phyloP scores from a whole-genome alignment of 1,139 yeast species.

The Lodderomyces oxycetoniae region DNA sequence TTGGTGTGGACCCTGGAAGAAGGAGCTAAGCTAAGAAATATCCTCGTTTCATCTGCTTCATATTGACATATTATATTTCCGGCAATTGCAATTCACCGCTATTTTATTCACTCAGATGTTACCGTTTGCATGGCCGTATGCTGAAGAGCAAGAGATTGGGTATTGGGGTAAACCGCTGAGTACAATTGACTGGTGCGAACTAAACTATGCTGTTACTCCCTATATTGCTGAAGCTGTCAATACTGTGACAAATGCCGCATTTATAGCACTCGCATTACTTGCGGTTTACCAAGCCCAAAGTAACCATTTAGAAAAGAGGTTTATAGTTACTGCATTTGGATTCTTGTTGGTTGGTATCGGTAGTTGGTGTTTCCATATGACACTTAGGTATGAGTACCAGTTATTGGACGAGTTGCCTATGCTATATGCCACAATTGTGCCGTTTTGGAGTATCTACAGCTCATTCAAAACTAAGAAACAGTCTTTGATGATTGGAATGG shows the following conservation, averaged over 20 bases:
- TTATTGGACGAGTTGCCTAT: constrained; percentile 92
- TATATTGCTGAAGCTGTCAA: constrained; percentile 88
- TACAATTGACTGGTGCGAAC: constrained; percentile 97
- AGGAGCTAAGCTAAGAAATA: too few species aligned
- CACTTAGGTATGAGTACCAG: constrained; percentile 82
- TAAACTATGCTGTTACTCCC: constrained; percentile 79
- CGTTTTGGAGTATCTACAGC: constrained; percentile 84
- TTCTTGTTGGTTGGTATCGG: constrained; percentile 89
- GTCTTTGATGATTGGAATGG: constrained; percentile 46
- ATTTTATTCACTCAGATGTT: constrained; percentile 35
- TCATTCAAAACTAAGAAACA: constrained; percentile 44
- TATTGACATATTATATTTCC: too few species aligned
- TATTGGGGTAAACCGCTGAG: constrained; percentile 53
- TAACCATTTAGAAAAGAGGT: constrained; percentile 65
- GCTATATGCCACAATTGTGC: constrained; percentile 96
- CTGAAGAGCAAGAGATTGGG: constrained; percentile 40
- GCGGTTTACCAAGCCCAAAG: constrained; percentile 59
- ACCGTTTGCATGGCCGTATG: constrained; percentile 46
- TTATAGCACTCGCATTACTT: constrained; percentile 61
- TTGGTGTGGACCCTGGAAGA: too few species aligned
- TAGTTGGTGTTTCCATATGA: constrained; percentile 95
- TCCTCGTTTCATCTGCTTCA: too few species aligned
- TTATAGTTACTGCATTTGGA: constrained; percentile 67
- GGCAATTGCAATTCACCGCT: too few species aligned
- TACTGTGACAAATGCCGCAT: constrained; percentile 70